A percentile compares a stretch with the other conserved stretches of the same genome.
These are phyloP conservation scores for Spathaspora boniae DNA, from an alignment of 805 yeast species.

Conservation along the genomic window DNA sequence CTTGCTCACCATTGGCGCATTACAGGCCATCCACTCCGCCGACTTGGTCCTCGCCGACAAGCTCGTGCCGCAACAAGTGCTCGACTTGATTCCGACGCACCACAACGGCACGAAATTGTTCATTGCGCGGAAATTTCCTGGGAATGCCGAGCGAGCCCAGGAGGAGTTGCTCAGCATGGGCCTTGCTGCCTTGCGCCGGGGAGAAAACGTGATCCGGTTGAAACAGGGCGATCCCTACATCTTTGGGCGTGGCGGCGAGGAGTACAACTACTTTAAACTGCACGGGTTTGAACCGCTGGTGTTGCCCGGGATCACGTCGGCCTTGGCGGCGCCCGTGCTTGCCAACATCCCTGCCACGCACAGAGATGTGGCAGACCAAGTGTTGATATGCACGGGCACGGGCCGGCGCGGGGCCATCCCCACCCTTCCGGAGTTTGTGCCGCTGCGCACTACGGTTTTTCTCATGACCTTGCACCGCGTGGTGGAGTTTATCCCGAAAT, in stretches of 20 bases:
- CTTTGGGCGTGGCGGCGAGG: constrained; percentile 97
- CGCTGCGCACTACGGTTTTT: constrained; percentile 77
- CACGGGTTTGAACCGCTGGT: constrained; percentile 74
- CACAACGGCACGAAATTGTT: constrained; percentile 63
- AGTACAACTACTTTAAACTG: constrained; percentile 60
- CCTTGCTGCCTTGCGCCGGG: constrained; percentile 56
- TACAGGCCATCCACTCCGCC: constrained; percentile 74
- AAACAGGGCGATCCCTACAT: constrained; percentile 98
- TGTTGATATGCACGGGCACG: constrained; percentile 89
- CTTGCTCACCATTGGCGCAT: constrained; percentile 79
- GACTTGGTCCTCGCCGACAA: constrained; percentile 88
- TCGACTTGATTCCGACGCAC: constrained; percentile 69
- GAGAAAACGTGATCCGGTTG: constrained; percentile 78
- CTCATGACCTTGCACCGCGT: constrained; percentile 86
- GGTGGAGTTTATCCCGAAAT: constrained; percentile 48
- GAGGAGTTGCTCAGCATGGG: constrained; percentile 77
- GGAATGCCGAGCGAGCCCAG: constrained; percentile 93
- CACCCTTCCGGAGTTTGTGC: constrained; percentile 66
- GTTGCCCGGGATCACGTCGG: constrained; percentile 85
- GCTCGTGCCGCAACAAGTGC: constrained; percentile 83
- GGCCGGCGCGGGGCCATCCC: constrained; percentile 87
- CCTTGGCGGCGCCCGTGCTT: constrained; percentile 80
- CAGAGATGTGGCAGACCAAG: constrained; percentile 88
- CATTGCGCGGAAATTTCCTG: constrained; percentile 93
- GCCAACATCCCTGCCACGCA: constrained; percentile 89